phyloP scores from a whole-genome alignment of 2,329 filamentous ascomycete species.

The Xylaria arbuscula region DNA sequence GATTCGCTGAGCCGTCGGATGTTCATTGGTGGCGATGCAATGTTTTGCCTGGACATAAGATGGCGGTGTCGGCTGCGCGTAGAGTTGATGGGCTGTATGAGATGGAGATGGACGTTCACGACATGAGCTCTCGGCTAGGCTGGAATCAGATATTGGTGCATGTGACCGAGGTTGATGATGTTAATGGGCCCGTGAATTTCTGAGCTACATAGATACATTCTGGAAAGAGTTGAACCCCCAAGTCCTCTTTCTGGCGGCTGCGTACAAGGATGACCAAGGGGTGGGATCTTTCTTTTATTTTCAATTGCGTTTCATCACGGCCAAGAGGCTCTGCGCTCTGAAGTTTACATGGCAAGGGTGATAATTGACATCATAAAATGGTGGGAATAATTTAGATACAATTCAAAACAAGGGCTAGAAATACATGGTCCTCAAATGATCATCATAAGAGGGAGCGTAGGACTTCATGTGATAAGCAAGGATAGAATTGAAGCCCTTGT shows the following conservation, averaged over 20 bases:
- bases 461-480: no score
- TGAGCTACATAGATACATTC: constrained; percentile 14
- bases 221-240: background rate
- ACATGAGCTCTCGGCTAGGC: constrained; percentile 40
- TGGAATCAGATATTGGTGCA: constrained; percentile 42
- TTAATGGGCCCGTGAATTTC: constrained; percentile 43
- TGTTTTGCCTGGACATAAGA: constrained; percentile 31
- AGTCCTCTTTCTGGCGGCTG: no score
- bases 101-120: constrained; percentile 28
- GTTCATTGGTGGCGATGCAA: constrained; percentile 39
- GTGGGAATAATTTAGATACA: no score
- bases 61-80: constrained; percentile 21
- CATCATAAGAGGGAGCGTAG: no score
- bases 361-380: no score
- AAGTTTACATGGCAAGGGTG: no score
- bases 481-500: no score
- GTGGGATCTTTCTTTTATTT: no score
- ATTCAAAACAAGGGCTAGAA: no score
- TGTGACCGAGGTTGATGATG: constrained; percentile 40
- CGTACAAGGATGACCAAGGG: no score
- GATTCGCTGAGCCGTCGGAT: constrained; percentile 28
- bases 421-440: no score
- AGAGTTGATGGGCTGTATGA: constrained; percentile 33
- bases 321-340: no score
- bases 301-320: background rate